Evolutionary conservation across 371 early-diverging fungal genomes (phyloP), one percentile per base, ranked within the genome.

Genomic region (Mucor irregularis): DNA sequence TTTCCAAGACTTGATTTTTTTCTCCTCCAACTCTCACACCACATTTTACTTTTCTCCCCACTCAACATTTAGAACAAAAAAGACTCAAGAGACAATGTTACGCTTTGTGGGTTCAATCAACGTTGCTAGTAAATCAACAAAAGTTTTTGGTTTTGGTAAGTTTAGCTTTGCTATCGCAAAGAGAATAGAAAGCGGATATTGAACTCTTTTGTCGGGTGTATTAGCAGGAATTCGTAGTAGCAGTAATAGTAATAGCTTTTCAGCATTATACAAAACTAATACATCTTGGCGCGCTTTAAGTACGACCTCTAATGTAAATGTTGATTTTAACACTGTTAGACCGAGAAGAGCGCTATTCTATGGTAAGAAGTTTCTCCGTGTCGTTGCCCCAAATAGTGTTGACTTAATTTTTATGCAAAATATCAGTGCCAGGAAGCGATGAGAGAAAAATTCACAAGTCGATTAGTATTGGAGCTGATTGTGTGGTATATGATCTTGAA

Each of bases 401-500:
- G 34, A 13, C 30, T 25, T 31, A 31, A 44, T 17, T n/a, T 31
- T 46, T 26, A 37, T 34, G 14, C 45, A 16, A 28, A 26, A 19
- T 28, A 7, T 6, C 25, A 85, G 91, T 92, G 3, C 92, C 94
- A 21, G 92, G 93, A 50, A 92, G 93, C 62, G 95, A 95, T 44
- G 92, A 91, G 52, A 88, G 93, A 61, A 96, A 96, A 64, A 78
- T 96, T 37, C 81, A 83, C 55, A 90, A 87, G 37, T 91, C 93
- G 1, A 73, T 87, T 8, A 73, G 77, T 3, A 64, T 86, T 14
- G 66, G 61, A 3, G 89, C 86, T 8, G 96, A 96, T 68, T 88
- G 90, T 64, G 73, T 94, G 14, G 90, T 93, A 17, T 93, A 91
- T 61, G 96, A 96, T 60, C 78, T 96, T 11, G 96, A 96, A 61